Percentiles rank a stretch among this genome's conserved stretches.
phyloP scores from a whole-genome alignment of 31 red algal genomes.

The Bonnemaisonia californica region DNA sequence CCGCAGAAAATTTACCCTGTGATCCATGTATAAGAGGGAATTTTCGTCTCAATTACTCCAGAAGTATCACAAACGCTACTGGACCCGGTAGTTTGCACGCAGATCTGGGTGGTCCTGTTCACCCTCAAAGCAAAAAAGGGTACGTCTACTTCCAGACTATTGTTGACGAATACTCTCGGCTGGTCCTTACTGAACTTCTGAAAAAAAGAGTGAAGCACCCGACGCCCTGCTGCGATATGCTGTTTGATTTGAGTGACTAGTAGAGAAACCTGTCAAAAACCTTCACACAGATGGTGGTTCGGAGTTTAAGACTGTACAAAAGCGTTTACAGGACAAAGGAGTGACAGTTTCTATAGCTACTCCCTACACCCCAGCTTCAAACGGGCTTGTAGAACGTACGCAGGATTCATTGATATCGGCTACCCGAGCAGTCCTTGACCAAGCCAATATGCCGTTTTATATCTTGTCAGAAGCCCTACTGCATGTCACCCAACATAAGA shows the following conservation, averaged over 20 bases:
- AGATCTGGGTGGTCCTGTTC: conserved; percentile 11
- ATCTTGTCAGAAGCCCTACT: conserved; percentile 27
- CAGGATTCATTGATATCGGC: conserved; percentile 10
- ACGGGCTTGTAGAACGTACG: conserved; percentile 35
- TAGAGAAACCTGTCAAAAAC: not conserved
- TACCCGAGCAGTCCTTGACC: not conserved
- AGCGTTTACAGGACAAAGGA: not conserved
- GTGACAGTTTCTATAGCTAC: not conserved
- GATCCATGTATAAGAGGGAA: conserved; percentile 18
- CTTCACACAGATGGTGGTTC: conserved; percentile 18
- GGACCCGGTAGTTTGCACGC: conserved; percentile 34
- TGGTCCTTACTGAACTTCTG: not conserved
- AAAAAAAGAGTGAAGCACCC: conserved; percentile 41
- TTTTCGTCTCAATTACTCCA: conserved; percentile 9
- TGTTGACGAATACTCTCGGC: conserved; percentile 30
- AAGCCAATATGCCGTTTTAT: conserved; percentile 28
- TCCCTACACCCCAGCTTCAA: conserved; percentile 38
- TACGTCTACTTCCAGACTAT: conserved; percentile 43
- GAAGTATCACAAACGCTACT: conserved; percentile 7
- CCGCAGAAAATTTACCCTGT: conserved; percentile 10
- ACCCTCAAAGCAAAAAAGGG: not conserved
- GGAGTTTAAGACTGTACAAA: conserved; percentile 9
- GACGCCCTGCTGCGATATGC: conserved; percentile 8
- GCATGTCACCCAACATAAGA: conserved; percentile 14
- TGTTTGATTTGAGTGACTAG: conserved; percentile 15